Conservation (phyloP, 2,329 filamentous ascomycete species). For the Pseudogymnoascus sp. region DNA sequence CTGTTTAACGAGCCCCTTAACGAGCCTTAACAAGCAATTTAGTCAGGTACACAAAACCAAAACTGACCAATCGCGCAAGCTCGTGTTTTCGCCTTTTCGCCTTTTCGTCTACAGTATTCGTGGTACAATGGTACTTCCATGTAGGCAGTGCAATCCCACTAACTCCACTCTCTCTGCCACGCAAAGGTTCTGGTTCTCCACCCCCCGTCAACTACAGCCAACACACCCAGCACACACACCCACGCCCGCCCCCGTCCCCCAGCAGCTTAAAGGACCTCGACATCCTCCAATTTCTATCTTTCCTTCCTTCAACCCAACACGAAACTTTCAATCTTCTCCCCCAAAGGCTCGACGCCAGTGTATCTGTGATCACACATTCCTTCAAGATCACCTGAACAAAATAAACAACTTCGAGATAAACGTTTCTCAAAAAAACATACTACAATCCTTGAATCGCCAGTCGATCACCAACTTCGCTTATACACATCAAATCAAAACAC, state of each 20-base stretch:
- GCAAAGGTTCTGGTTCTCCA: background rate
- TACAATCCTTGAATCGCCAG: background rate
- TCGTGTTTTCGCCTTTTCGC: background rate
- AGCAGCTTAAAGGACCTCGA: background rate
- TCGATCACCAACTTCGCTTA: background rate
- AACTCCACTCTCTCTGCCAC: background rate
- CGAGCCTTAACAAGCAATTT: background rate
- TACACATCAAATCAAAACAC: background rate
- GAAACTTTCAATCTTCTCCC: background rate
- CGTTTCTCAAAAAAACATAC: constrained; percentile 1
- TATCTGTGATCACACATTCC: constrained; percentile 2
- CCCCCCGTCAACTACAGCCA: background rate
- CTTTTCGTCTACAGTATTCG: too few species aligned
- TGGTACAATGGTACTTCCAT: background rate
- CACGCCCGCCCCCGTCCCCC: background rate
- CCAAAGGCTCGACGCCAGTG: constrained; percentile 4
- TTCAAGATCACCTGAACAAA: background rate
- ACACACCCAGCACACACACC: too few species aligned
- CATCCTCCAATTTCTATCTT: background rate
- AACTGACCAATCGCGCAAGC: background rate
- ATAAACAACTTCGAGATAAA: constrained; percentile 6
- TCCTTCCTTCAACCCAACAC: background rate
- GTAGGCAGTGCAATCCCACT: background rate
- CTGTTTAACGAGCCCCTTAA: background rate
- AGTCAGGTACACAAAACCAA: background rate